Base-by-base conservation (phyloP, 805 yeast species). In the Wickerhamiella parazyma region DNA sequence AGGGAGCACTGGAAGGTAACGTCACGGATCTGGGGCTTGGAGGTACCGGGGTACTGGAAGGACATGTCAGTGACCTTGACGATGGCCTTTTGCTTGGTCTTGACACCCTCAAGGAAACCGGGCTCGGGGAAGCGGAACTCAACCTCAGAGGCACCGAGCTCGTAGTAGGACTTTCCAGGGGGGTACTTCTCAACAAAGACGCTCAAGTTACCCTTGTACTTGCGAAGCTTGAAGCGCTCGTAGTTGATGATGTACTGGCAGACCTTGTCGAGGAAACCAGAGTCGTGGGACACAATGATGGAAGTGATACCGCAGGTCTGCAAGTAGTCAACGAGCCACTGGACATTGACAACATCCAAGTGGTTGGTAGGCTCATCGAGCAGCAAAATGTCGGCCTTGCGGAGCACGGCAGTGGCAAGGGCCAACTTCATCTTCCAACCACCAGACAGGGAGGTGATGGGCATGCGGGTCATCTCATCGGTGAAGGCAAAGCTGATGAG, bases 401-500 rank as follows among this genome's bases (percentile, higher is more conserved):
- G 84, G 72, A 89, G 79, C 64, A 89, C 96, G 65, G 98, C 98
- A 74, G 96, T 85, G 60, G 98, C 97, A 64, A 89, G 78, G 66
- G 97, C 97, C 69, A 89, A 79, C 74, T 91, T 91, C 98, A 89
- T 89, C 80, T 91, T 91, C 98, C 98, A 89, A 79, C 98, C 98
- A 80, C 98, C 98, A 64, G 98, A 91, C 60, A 91, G 77, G 54
- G 96, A 83, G 64, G 85, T 78, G 68, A 89, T 89, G 64, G 96
- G 94, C 94, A 81, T 83, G 53, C 63, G 65, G 63, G 81, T 78
- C 95, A 89, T 91, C 64, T 80, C 95, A 48, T 84, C 89, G 59
- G 91, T 61, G 87, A 91, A 91, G 63, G 78, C 77, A 75, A 91
- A 89, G 71, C 86, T 96, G 51, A 67, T 69, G 68, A 91, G 79